Percentiles rank a stretch among this genome's conserved stretches.
These are phyloP conservation scores for Globisporangium nagaii DNA, from an alignment of 352 stramenopile genomes.

Conservation along the genomic window DNA sequence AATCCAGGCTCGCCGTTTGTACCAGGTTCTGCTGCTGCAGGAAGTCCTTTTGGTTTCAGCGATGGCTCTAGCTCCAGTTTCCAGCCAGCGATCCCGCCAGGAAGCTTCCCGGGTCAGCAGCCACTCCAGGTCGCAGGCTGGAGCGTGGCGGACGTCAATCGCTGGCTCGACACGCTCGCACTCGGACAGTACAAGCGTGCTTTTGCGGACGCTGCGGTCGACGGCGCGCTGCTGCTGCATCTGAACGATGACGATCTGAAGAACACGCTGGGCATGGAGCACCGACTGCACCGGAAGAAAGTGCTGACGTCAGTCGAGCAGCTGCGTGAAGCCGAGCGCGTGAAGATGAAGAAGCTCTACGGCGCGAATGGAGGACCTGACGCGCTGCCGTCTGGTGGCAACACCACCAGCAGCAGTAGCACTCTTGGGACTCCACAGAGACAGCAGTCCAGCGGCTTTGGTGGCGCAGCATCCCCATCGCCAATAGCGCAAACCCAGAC, in stretches of 20 bases:
- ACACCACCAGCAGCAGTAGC: not conserved
- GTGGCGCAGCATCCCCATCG: slow-evolving; percentile 1
- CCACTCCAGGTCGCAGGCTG: slow-evolving; percentile 65
- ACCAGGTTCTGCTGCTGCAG: not conserved
- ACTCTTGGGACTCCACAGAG: not conserved
- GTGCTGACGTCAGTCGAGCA: slow-evolving; percentile 87
- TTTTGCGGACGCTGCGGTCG: slow-evolving; percentile 85
- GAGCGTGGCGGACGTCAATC: slow-evolving; percentile 85
- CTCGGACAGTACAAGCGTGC: slow-evolving; percentile 87
- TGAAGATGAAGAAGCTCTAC: slow-evolving; percentile 43
- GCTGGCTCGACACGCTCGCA: slow-evolving; percentile 88
- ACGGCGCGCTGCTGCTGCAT: slow-evolving; percentile 88
- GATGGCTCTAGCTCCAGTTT: slow-evolving; percentile 19
- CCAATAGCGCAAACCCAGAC: not conserved
- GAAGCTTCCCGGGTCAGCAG: slow-evolving; percentile 59
- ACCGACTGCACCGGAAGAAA: slow-evolving; percentile 95
- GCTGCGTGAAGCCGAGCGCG: slow-evolving; percentile 46
- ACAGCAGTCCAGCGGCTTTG: no score
- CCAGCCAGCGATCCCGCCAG: slow-evolving; percentile 35
- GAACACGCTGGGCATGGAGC: slow-evolving; percentile 93
- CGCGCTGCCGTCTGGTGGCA: not conserved
- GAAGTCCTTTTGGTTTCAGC: slow-evolving; percentile 1
- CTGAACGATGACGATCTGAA: slow-evolving; percentile 90
- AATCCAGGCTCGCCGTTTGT: not conserved
- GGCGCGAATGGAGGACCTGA: slow-evolving; percentile 10